phyloP scores from a whole-genome alignment of 176 grass and related monocot species.

The Musa itinerans region DNA sequence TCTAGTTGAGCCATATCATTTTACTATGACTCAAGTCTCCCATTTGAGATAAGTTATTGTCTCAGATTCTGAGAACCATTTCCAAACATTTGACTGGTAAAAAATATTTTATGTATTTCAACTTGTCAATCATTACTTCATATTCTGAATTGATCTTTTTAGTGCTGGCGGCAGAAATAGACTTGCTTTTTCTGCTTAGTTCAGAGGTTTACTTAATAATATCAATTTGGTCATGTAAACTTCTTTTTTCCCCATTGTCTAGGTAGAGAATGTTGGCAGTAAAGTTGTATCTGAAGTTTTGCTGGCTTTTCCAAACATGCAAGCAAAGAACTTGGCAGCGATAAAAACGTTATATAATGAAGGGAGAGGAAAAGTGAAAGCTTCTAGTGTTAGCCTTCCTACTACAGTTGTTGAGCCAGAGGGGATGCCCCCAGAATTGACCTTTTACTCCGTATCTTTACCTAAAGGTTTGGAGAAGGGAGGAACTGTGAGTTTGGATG shows the following conservation, averaged over 20 bases:
- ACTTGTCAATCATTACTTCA: too few relatives aligned
- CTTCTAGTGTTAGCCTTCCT: slow-evolving; percentile 43
- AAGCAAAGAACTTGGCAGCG: slow-evolving; percentile 82
- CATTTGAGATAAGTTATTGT: not conserved
- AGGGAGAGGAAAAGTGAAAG: slow-evolving; percentile 43
- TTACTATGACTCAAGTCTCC: not conserved
- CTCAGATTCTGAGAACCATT: not conserved
- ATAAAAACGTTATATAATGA: slow-evolving; percentile 67
- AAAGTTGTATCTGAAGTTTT: slow-evolving; percentile 72
- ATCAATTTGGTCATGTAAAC: not conserved
- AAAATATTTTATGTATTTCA: too few relatives aligned
- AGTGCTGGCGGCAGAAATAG: too few relatives aligned
- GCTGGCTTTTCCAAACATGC: slow-evolving; percentile 58
- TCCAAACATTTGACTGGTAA: too few relatives aligned
- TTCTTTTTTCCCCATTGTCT: slow-evolving; percentile 16
- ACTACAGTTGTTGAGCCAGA: slow-evolving; percentile 55
- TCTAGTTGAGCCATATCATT: not conserved
- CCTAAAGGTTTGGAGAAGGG: slow-evolving; percentile 68
- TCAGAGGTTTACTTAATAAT: not conserved
- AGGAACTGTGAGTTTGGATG: slow-evolving; percentile 51
- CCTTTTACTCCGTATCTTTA: slow-evolving; percentile 68
- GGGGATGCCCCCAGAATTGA: slow-evolving; percentile 52
- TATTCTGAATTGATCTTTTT: too few relatives aligned
- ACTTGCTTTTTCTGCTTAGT: not conserved
- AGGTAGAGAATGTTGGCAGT: slow-evolving; percentile 75